These are phyloP conservation scores for Arthrobotrys sphaeroides DNA, from an alignment of 2,329 filamentous ascomycete genomes.

Conservation along the genomic window DNA sequence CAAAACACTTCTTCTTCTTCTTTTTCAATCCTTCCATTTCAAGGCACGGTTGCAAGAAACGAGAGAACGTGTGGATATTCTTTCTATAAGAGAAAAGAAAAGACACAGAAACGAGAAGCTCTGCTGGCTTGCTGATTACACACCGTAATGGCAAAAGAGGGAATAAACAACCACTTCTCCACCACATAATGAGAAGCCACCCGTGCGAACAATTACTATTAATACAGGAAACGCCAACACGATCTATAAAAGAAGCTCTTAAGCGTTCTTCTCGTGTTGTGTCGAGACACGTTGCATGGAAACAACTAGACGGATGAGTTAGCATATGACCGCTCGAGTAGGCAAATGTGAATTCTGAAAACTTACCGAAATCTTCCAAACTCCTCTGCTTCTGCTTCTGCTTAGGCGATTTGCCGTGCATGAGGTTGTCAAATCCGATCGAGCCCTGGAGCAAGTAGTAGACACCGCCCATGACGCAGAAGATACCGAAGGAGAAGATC, in stretches of 20 bases:
- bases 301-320: constrained; percentile 70
- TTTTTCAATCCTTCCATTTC: constrained; percentile 3
- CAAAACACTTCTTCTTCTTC: not conserved
- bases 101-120: constrained; percentile 23
- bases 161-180: constrained; percentile 48
- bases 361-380: constrained; percentile 86
- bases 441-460: constrained; percentile 81
- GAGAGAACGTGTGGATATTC: constrained; percentile 4
- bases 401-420: constrained; percentile 88
- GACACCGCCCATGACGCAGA: constrained; percentile 78
- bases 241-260: constrained; percentile 60
- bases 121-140: constrained; percentile 41
- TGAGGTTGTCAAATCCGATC: constrained; percentile 85
- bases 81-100: constrained; percentile 43
- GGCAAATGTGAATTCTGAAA: constrained; percentile 56
- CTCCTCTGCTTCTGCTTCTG: constrained; percentile 83
- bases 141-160: constrained; percentile 38
- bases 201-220: constrained; percentile 52
- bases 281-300: constrained; percentile 89
- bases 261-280: constrained; percentile 88
- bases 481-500: constrained; percentile 90
- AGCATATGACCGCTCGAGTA: constrained; percentile 60
- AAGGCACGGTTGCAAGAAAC: constrained; percentile 1
- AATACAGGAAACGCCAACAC: constrained; percentile 56
- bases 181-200: constrained; percentile 45